A percentile compares a stretch with the other conserved stretches of the same genome.
Conservation (phyloP, 2,329 filamentous ascomycete species). For the Chaetoscypha palmicola region DNA sequence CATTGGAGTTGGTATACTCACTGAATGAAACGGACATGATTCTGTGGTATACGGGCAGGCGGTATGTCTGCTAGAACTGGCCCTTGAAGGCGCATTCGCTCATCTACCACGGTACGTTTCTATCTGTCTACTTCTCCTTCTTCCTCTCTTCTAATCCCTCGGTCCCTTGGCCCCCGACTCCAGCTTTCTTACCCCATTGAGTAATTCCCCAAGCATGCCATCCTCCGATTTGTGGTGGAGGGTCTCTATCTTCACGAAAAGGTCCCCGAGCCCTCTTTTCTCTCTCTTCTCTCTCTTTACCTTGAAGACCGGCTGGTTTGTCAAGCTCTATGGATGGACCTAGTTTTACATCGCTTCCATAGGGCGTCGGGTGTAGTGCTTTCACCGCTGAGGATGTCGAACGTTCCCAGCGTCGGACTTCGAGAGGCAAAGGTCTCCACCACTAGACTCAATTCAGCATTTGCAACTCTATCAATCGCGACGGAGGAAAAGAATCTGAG, state of each 20-base stretch:
- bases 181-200: conserved; percentile 46
- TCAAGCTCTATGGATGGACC: conserved; percentile 38
- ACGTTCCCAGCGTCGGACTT: conserved; percentile 62
- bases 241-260: conserved; percentile 35
- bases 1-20: no score
- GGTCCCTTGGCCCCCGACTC: conserved; percentile 43
- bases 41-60: no score
- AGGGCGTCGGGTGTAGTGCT: neutral
- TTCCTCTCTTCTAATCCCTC: conserved; percentile 32
- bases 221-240: conserved; percentile 44
- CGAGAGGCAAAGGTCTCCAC: conserved; percentile 60
- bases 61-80: no score
- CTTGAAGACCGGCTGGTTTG: conserved; percentile 36
- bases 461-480: no score
- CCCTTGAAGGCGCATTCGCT: no score
- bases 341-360: conserved; percentile 33
- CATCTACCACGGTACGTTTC: no score
- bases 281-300: conserved; percentile 19
- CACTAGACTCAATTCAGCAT: conserved; percentile 40
- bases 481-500: no score
- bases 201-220: conserved; percentile 48
- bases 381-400: neutral
- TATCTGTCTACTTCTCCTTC: conserved; percentile 23
- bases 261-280: conserved; percentile 18
- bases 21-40: no score